Percentiles rank a stretch among this genome's conserved stretches.
Conservation (phyloP, 2,329 filamentous ascomycete species). For the Colletotrichum graminicola region DNA sequence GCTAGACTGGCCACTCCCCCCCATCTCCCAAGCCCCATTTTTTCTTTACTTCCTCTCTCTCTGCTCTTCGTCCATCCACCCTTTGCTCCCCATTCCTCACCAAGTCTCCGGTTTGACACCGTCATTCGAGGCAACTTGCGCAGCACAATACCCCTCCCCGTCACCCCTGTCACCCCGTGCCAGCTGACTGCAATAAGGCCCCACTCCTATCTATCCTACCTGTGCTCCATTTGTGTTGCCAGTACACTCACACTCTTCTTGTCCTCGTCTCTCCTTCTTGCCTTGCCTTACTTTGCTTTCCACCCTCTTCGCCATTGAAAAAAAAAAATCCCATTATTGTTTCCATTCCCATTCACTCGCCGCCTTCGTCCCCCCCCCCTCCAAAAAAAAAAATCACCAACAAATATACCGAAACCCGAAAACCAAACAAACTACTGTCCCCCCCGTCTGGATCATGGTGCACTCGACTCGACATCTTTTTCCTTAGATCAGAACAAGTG, state of each 20-base stretch:
- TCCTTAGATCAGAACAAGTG: conserved; percentile 39
- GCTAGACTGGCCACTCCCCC: not conserved
- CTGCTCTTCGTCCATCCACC: not conserved
- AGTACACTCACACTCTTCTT: conserved; percentile 1
- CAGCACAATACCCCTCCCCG: not conserved
- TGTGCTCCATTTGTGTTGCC: conserved; percentile 25
- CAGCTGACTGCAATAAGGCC: conserved; percentile 41
- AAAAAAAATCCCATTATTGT: conserved; percentile 6
- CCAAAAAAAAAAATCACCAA: not conserved
- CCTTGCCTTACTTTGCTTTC: conserved; percentile 31
- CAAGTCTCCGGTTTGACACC: conserved; percentile 35
- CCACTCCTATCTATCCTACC: conserved; percentile 38
- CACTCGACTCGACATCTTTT: conserved; percentile 28
- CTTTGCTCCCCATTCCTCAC: conserved; percentile 15
- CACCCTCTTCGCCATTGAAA: conserved; percentile 19
- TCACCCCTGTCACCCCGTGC: conserved; percentile 40
- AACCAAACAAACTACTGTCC: conserved; percentile 23
- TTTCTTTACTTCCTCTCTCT: not conserved
- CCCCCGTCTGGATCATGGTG: conserved; percentile 40
- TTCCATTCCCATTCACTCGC: conserved; percentile 10
- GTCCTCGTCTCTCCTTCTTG: conserved; percentile 33
- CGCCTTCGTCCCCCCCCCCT: conserved; percentile 12
- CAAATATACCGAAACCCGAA: not conserved
- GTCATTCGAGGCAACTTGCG: conserved; percentile 29
- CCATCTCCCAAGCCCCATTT: not conserved